Base-by-base conservation (phyloP, 2,329 filamentous ascomycete species). In the Aspergillus thermomutatus region DNA sequence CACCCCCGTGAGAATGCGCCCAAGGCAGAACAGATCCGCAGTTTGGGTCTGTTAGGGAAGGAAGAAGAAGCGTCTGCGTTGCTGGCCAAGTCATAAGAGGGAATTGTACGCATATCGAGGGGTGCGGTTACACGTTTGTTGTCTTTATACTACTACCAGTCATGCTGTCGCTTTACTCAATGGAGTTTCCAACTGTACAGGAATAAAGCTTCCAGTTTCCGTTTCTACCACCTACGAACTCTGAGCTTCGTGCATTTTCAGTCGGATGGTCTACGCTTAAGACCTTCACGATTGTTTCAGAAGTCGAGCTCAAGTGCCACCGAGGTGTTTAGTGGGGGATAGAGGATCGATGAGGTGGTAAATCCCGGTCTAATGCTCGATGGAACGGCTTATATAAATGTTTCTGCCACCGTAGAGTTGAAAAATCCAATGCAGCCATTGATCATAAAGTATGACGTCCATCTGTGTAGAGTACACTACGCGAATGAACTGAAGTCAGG, bases 1-100 rank as follows among this genome's bases (percentile, higher is more conserved):
- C 87, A 88, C 66, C 83, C 89, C 61, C 85, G 90, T 79, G 90
- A 94, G 72, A 87, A 91, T 69, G 88, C 86, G 57, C 91, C 91
- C 59, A 92, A 85, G 62, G 89, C 90, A 4, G 91, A 90, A 58
- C 86, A 94, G 80, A 95, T 97, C 82, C 83, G 91, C 75, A 92
- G 89, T 74, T 75, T 97, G 60, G 93, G 93, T 47, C 76, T 97
- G 64, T 71, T 97, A 67, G 87, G 88, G 70, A 91, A 91, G 75
- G 88, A 94, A 65, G 90, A 95, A 66, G 90, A 94, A 66, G 85
- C 87, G 55, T 85, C 87, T 72, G 82, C 83, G 71, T 81, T 80
- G 48, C 59, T 81, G 61, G 70, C 61, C 45, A 64, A 67, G 59
- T 60, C 58, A 54, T 70, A 57, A 64, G 55, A 40, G 47, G 53